These are phyloP conservation scores for Digitaria exilis DNA, from an alignment of 202 grass and related monocot genomes.

Conservation along the genomic window DNA sequence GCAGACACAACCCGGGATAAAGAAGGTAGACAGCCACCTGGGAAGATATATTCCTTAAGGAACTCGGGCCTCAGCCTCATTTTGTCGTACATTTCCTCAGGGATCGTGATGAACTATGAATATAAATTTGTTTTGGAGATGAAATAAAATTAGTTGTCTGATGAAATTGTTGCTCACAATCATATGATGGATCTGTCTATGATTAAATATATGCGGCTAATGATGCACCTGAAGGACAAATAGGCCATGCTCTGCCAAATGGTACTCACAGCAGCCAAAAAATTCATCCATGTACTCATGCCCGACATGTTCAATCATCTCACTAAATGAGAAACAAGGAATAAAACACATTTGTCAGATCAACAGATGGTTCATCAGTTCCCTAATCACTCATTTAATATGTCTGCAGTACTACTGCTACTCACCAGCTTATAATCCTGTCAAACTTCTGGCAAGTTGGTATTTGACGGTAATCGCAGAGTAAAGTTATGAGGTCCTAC, in stretches of 20 bases:
- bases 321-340: not conserved
- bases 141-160: too few species aligned
- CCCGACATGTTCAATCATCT: slow-evolving; percentile 52
- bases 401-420: not conserved
- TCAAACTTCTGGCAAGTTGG: not conserved
- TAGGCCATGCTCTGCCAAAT: slow-evolving; percentile 60
- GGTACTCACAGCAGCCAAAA: slow-evolving; percentile 66
- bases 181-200: not conserved
- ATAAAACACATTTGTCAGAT: not conserved
- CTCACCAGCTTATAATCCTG: slow-evolving; percentile 23
- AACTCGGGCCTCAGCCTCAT: slow-evolving; percentile 75
- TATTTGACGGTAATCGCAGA: slow-evolving; percentile 11
- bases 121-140: not conserved
- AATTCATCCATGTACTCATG: slow-evolving; percentile 83
- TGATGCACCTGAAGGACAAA: slow-evolving; percentile 70
- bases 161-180: not conserved
- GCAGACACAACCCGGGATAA: slow-evolving; percentile 62
- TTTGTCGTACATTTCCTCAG: slow-evolving; percentile 72
- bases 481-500: not conserved
- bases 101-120: slow-evolving; percentile 71
- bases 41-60: slow-evolving; percentile 81
- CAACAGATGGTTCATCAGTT: not conserved
- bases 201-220: not conserved
- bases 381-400: not conserved
- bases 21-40: slow-evolving; percentile 74